phyloP scores from a whole-genome alignment of 1,284 basidiomycete genomes.

The Apiotrichum brassicae region DNA sequence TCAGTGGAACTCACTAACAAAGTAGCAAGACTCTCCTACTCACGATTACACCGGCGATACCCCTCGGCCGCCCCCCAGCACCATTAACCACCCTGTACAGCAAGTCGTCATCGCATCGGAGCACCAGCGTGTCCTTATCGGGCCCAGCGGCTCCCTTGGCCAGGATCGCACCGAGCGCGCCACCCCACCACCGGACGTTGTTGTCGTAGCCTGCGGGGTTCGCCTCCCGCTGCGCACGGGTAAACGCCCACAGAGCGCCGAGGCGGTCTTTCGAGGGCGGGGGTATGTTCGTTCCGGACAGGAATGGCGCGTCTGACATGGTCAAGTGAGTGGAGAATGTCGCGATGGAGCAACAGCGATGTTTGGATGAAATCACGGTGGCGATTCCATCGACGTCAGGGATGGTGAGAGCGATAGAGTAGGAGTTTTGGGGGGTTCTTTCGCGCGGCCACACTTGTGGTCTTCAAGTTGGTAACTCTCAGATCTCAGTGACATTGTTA shows the following conservation, averaged over 20 bases:
- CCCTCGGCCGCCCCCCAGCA: slow-evolving; percentile 58
- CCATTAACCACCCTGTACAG: slow-evolving; percentile 55
- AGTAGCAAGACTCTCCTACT: slow-evolving; percentile 41
- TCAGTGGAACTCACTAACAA: not conserved
- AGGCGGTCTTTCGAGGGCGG: slow-evolving; percentile 55
- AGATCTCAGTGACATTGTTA: too few species aligned
- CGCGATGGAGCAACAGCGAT: too few species aligned
- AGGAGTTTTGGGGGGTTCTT: too few species aligned
- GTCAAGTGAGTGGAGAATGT: too few species aligned
- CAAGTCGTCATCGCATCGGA: slow-evolving; percentile 58
- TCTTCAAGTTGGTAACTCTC: too few species aligned
- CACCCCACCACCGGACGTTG: slow-evolving; percentile 81
- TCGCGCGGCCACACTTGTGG: too few species aligned
- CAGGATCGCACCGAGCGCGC: slow-evolving; percentile 60
- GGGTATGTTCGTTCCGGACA: slow-evolving; percentile 16
- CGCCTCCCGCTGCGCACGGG: slow-evolving; percentile 71
- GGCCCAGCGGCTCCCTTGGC: slow-evolving; percentile 54
- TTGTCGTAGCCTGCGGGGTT: slow-evolving; percentile 76
- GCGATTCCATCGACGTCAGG: too few species aligned
- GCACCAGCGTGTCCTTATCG: slow-evolving; percentile 54
- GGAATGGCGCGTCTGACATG: too few species aligned
- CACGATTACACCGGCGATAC: slow-evolving; percentile 73
- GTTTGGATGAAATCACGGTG: too few species aligned
- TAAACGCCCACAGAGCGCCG: slow-evolving; percentile 79
- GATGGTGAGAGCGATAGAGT: too few species aligned